Percentiles rank a stretch among this genome's conserved stretches.
Conservation (phyloP, 192 early-diverging fungal species). For the Podila verticillata region DNA sequence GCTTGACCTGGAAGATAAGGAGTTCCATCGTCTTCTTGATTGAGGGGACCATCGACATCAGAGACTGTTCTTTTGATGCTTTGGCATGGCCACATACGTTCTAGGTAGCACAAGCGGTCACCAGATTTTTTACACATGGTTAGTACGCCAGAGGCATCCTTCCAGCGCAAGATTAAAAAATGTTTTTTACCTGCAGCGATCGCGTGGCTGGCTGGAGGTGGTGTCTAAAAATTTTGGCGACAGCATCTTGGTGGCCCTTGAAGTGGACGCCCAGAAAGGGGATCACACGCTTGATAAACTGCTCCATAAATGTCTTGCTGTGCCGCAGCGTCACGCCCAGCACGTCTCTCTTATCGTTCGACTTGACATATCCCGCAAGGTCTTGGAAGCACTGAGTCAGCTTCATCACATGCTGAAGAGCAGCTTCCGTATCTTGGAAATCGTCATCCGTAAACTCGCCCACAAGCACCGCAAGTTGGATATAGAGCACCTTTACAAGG, state of each 20-base stretch:
- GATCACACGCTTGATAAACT: conserved; percentile 60
- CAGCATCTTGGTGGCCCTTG: conserved; percentile 51
- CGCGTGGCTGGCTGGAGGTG: conserved; percentile 59
- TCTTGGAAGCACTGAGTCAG: conserved; percentile 56
- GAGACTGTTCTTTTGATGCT: conserved; percentile 65
- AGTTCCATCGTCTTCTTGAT: conserved; percentile 76
- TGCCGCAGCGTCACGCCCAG: conserved; percentile 56
- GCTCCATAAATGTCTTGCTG: conserved; percentile 61
- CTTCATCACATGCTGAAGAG: conserved; percentile 38
- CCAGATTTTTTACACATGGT: too few relatives aligned
- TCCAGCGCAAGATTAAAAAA: too few relatives aligned
- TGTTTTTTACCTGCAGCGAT: conserved; percentile 55
- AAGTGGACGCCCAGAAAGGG: conserved; percentile 60
- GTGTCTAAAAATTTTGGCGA: conserved; percentile 59
- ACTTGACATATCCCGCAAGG: conserved; percentile 57
- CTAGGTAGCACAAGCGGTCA: conserved; percentile 44
- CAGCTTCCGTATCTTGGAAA: conserved; percentile 27
- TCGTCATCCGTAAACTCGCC: conserved; percentile 27
- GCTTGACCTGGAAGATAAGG: conserved; percentile 79
- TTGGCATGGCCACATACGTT: conserved; percentile 83
- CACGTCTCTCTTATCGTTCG: conserved; percentile 57
- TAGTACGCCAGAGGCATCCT: too few relatives aligned
- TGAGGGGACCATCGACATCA: conserved; percentile 73
- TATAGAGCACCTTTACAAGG: conserved; percentile 43
- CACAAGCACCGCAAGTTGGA: conserved; percentile 38